Evolutionary conservation across 768 basidiomycete genomes (phyloP), one percentile per base, ranked within the genome.

Genomic region (Pisolithus tinctorius): DNA sequence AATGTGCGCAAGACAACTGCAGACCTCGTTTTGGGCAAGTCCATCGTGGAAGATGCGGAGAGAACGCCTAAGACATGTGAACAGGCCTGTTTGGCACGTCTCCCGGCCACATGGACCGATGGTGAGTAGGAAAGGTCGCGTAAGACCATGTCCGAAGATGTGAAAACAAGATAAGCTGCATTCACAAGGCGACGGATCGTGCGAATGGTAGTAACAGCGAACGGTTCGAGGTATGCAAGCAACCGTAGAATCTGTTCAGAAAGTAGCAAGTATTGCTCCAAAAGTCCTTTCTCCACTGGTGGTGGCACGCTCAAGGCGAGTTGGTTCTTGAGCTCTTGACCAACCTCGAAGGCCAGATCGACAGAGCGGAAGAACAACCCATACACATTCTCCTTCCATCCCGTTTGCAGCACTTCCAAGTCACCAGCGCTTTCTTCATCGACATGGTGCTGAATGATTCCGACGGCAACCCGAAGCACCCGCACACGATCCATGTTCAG

Each of bases 391-490:
- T 83, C 82, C 5, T 74, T 71, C 85, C 86, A 86, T 46, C 82
- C 75, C 1, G 74, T 70, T 48, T 82, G 70, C 11, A 86, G 65
- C 9, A 82, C 68, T 11, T 67, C 71, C 73, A 75, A 80, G 51
- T 83, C 82, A 6, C 78, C 82, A 37, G 71, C 65, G 17, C 78
- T 77, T n/a, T 72, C 70, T 16, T 71, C 66, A 10, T 66, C 66
- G 1, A 88, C 63, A 44, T 83, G 82, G 20, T 71, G 71, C 29
- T 71, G 63, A 7, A 89, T 62, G 13, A 87, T 68, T 0, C 80
- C 80, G 13, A 86, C 58, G 0, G 86, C 81, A 27, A 86, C 80
- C 2, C 86, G 79, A 13, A 90, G 64, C 6, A 76, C 78, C 31
- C 81, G 77, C 17, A 88, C 60, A 42, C 78, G 71, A 17, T 75